These are phyloP conservation scores for Sporothrix luriei DNA, from an alignment of 2,329 filamentous ascomycete species.

Conservation along the genomic window DNA sequence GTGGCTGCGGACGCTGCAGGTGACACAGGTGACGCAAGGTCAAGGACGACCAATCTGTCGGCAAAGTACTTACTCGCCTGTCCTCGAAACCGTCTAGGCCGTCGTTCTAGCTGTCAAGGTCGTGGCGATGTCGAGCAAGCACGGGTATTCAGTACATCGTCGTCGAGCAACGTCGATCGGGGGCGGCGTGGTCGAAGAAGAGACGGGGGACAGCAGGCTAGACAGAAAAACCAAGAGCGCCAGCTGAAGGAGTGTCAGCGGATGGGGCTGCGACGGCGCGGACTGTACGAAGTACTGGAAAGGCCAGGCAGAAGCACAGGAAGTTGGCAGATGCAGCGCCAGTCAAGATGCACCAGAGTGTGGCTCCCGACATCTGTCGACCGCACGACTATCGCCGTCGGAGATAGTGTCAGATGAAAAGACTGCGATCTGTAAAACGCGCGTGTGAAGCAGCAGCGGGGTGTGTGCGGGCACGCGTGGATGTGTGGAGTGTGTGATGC, in stretches of 20 bases:
- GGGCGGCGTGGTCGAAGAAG: not conserved
- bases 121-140: slow-evolving; percentile 14
- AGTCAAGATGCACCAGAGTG: not conserved
- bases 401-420: slow-evolving; percentile 15
- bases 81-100: not conserved
- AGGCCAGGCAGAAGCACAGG: slow-evolving; percentile 22
- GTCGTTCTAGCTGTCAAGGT: slow-evolving; percentile 17
- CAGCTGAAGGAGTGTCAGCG: not conserved
- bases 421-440: not conserved
- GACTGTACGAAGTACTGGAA: not conserved
- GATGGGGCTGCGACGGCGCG: slow-evolving; percentile 18
- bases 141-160: too few relatives aligned
- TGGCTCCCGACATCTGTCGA: not conserved
- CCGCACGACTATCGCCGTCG: slow-evolving; percentile 3
- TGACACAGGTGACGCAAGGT: slow-evolving; percentile 22
- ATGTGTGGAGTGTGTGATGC: not conserved
- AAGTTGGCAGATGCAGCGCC: not conserved
- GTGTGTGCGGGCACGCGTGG: not conserved
- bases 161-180: slow-evolving; percentile 18
- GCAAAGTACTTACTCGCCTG: not conserved
- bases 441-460: not conserved
- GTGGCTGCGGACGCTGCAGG: not conserved
- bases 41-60: not conserved
- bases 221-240: not conserved
- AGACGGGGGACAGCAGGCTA: too few relatives aligned